These are phyloP conservation scores for Deinandra increscens DNA, from an alignment of 129 eudicot species.

Conservation along the genomic window DNA sequence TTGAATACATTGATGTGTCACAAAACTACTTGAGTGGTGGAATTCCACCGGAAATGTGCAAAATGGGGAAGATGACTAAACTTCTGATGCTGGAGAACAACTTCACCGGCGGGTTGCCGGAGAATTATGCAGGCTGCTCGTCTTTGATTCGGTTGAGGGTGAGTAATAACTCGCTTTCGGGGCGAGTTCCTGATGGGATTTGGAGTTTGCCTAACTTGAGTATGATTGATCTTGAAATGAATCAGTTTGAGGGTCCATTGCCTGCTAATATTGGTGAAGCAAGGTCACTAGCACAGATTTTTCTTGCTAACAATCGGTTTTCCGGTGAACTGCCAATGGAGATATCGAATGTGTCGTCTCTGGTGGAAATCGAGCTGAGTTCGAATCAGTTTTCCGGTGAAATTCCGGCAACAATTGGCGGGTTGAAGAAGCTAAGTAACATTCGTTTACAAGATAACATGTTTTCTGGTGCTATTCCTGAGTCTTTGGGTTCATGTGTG, in stretches of 20 bases:
- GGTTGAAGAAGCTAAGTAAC: constrained; percentile 42
- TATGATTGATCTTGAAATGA: constrained; percentile 54
- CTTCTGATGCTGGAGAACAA: constrained; percentile 53
- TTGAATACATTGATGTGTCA: constrained; percentile 47
- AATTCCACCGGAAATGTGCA: constrained; percentile 71
- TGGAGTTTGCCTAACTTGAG: constrained; percentile 58
- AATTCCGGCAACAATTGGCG: constrained; percentile 45
- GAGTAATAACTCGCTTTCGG: constrained; percentile 59
- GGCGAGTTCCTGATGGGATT: constrained; percentile 53
- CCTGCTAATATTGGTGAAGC: constrained; percentile 41
- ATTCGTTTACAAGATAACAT: constrained; percentile 44
- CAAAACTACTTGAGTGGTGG: constrained; percentile 48
- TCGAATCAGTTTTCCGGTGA: constrained; percentile 54
- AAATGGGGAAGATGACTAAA: constrained; percentile 39
- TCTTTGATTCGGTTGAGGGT: constrained; percentile 50
- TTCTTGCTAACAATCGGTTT: constrained; percentile 46
- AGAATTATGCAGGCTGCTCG: constrained; percentile 42
- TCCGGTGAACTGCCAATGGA: constrained; percentile 50
- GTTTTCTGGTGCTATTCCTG: constrained; percentile 57
- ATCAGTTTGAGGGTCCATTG: constrained; percentile 62
- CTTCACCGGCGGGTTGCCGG: constrained; percentile 63
- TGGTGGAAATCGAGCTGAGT: constrained; percentile 46
- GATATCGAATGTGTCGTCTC: constrained; percentile 43
- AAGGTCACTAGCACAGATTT: constrained; percentile 45
- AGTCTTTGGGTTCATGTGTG: constrained; percentile 57